phyloP scores from a whole-genome alignment of 345 rosid species.

The Syzygium aromaticum region DNA sequence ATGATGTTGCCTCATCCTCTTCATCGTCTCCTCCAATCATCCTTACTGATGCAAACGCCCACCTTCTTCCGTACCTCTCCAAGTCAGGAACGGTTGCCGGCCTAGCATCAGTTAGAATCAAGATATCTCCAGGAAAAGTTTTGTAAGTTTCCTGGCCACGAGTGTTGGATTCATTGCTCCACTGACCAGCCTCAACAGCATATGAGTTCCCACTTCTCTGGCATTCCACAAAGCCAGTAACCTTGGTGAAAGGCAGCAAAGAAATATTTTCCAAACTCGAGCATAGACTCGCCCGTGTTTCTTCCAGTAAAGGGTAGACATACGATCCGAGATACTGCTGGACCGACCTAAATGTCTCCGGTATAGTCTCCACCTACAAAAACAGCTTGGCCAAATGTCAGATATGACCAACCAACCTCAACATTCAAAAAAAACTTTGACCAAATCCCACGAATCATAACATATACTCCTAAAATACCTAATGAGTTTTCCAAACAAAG shows the following conservation, averaged over 20 bases:
- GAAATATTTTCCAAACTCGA: slow-evolving; percentile 23
- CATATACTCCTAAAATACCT: not conserved
- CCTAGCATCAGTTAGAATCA: slow-evolving; percentile 19
- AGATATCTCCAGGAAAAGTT: slow-evolving; percentile 31
- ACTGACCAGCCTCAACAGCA: slow-evolving; percentile 15
- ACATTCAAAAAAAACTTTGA: not conserved
- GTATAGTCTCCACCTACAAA: slow-evolving; percentile 27
- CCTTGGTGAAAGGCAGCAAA: slow-evolving; percentile 23
- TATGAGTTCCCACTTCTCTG: not conserved
- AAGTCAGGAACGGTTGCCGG: slow-evolving; percentile 30
- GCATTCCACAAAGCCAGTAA: not conserved
- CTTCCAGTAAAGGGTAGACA: slow-evolving; percentile 32
- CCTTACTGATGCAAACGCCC: slow-evolving; percentile 16
- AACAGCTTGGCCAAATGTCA: not conserved
- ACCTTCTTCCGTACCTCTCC: slow-evolving; percentile 14
- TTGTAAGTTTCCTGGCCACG: slow-evolving; percentile 22
- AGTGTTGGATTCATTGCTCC: slow-evolving; percentile 24
- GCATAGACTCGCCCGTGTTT: slow-evolving; percentile 23
- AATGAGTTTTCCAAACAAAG: not conserved
- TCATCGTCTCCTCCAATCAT: not conserved
- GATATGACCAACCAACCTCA: not conserved
- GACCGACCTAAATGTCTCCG: slow-evolving; percentile 18
- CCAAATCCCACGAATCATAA: not conserved
- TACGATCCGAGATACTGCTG: slow-evolving; percentile 18
- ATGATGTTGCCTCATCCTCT: not conserved